Base-by-base conservation (phyloP, 306 rosid genomes). In the Quercus dentata region DNA sequence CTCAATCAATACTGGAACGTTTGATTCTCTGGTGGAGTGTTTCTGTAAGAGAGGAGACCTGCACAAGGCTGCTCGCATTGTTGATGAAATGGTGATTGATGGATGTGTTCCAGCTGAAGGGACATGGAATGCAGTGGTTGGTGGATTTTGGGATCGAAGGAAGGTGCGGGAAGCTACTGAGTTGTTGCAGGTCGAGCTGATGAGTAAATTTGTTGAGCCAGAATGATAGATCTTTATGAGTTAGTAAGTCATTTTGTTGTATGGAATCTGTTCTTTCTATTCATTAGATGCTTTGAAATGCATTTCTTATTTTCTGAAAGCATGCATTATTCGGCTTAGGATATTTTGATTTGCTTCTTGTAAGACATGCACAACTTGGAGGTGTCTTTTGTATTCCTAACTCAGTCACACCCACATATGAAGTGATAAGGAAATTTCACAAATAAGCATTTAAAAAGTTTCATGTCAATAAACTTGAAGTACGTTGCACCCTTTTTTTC, bases 21-120 rank as follows among this genome's bases (percentile, higher is more conserved):
- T 86, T 65, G 82, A 90, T 69, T 63, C 73, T 74, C 81, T 92
- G 68, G 71, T 92, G n/a, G 82, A 84, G 81, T 82, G 84, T 69
- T 87, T 87, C 76, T 85, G 89, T 77, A 86, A 83, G 79, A 90
- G 88, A 77, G 97, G 97, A 49, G 91, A 91, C 86, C 69, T 90
- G 69, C 78, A 86, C 76, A 94, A 91, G 83, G 87, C 88, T 85
- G 88, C 90, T 80, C 86, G 87, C 44, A 86, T 92, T 81, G 84
- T 94, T 52, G 91, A 91, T 74, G 98, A 92, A 85, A 90, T 92
- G 97, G 87, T 92, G 67, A 69, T 80, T 67, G 97, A 90, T 71
- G 97, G 94, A 57, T 92, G 95, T 83, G 75, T 85, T 78, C 97
- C 95, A 14, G 87, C 86, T 67, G 82, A 89, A 81, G 92, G 78